Base-by-base conservation (phyloP, 495 filamentous ascomycete genomes). In the Evernia prunastri region DNA sequence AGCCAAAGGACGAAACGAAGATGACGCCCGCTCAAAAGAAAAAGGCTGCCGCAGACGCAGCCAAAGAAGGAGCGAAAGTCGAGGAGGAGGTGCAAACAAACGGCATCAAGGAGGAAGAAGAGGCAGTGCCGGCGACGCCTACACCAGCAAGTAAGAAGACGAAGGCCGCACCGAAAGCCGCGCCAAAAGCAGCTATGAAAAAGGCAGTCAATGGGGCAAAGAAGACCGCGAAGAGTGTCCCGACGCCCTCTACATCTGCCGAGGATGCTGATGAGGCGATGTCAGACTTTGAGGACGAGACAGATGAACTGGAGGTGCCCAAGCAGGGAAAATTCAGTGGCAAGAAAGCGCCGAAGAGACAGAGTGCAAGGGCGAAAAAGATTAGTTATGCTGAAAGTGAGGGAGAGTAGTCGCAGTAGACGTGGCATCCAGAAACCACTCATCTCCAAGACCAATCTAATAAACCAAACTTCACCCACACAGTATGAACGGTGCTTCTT, bases 341-440 rank as follows among this genome's bases (percentile, higher is more conserved):
- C 18, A 54, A 40, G 47, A 53, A 45, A 17, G 49, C 58, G 1
- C 27, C 65, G 31, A 65, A 56, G 39, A 66, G 70, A 43, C 59
- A 70, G 37, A 72, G 70, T 47, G 68, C 42, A 27, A 61, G 69
- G 59, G 71, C 74, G 36, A 80, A 79, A 64, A 77, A 76, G 65
- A 71, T 80, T 18, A 79, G 73, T 40, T 81, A 82, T 67, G 69
- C 74, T n/a, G 80, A 82, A 59, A 77, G 78, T 29, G 72, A 54
- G 65, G 74, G 59, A 61, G 66, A 42, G 25, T 18, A 45, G 18
- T 18, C 47, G 20, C 20, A 57, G 20, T 63, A 20, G 25, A 31
- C 15, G 25, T 53, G 1, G 11, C 6, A 53, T 49, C 8, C 11
- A 0, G 45, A 10, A 27, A 49, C 25, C 23, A 10, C 49, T 53